Evolutionary conservation across 1,284 basidiomycete species (phyloP).

Genomic region (Volvariella surrecta): DNA sequence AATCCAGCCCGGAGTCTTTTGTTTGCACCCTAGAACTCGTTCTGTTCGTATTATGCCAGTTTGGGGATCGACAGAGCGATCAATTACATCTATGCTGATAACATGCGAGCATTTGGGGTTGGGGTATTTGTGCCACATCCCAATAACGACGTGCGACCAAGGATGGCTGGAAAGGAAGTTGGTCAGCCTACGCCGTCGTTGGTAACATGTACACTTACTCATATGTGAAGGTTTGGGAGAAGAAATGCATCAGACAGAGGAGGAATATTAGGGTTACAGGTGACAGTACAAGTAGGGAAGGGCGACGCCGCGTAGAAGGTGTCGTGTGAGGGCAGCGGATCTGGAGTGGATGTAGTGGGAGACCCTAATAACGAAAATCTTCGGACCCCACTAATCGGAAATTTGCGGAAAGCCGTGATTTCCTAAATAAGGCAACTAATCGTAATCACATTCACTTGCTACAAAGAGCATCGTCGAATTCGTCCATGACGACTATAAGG

Average conservation of each 20-base stretch:
- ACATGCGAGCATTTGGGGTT: constrained; percentile 92
- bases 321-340: constrained; percentile 1
- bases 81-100: constrained; percentile 82
- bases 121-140: constrained; percentile 94
- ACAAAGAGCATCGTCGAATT: too few species aligned
- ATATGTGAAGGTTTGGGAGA: constrained; percentile 66
- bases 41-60: constrained; percentile 88
- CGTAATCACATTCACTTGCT: too few species aligned
- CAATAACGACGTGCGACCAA: constrained; percentile 81
- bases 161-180: constrained; percentile 51
- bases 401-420: neutral
- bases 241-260: constrained; percentile 52
- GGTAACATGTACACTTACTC: constrained; percentile 38
- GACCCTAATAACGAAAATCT: neutral
- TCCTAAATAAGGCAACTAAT: too few species aligned
- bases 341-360: too few species aligned
- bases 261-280: neutral
- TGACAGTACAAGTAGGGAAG: constrained; percentile 5
- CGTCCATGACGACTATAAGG: too few species aligned
- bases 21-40: constrained; percentile 78
- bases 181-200: constrained; percentile 7
- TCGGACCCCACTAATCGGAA: neutral
- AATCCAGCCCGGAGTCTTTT: constrained; percentile 79
- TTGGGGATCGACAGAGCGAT: constrained; percentile 72
- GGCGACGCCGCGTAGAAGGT: neutral